Evolutionary conservation across 2,329 filamentous ascomycete genomes (phyloP).

Genomic region (Bipolaris oryzae): DNA sequence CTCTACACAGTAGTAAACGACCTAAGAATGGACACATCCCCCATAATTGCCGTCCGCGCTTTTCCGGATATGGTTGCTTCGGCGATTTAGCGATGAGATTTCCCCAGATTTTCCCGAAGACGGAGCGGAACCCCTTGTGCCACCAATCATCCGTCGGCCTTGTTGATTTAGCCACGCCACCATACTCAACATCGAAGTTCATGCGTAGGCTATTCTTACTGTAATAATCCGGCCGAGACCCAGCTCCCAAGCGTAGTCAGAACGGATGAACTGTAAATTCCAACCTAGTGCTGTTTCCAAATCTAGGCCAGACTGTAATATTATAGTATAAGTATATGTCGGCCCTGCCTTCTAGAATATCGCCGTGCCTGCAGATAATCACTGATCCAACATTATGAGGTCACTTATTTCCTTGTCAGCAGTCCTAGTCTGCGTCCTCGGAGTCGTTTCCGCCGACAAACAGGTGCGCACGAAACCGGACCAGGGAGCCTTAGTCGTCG

Average conservation of each 20-base stretch:
- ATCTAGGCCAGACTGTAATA: no score
- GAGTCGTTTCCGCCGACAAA: slow-evolving; percentile 12
- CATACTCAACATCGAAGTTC: slow-evolving; percentile 11
- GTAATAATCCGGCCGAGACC: not conserved
- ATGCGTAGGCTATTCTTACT: not conserved
- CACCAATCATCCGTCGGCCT: slow-evolving; percentile 16
- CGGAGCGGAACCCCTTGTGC: slow-evolving; percentile 8
- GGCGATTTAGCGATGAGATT: not conserved
- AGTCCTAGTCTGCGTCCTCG: not conserved
- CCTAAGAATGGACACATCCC: not conserved
- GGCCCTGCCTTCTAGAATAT: not conserved
- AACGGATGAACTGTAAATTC: slow-evolving; percentile 13
- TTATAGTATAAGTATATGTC: slow-evolving; percentile 4
- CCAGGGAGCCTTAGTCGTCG: slow-evolving; percentile 25
- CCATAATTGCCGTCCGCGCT: not conserved
- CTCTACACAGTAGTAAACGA: not conserved
- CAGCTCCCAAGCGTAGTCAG: not conserved
- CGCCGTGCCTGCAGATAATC: not conserved
- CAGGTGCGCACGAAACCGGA: slow-evolving; percentile 18
- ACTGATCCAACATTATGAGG: not conserved
- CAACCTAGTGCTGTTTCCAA: not conserved
- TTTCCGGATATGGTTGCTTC: not conserved
- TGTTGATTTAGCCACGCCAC: not conserved
- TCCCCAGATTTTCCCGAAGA: slow-evolving; percentile 12
- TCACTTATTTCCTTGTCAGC: not conserved